Evolutionary conservation across 257 asterid genomes (phyloP), one percentile per base, ranked within the genome.

Genomic region (Orobanche coerulescens): DNA sequence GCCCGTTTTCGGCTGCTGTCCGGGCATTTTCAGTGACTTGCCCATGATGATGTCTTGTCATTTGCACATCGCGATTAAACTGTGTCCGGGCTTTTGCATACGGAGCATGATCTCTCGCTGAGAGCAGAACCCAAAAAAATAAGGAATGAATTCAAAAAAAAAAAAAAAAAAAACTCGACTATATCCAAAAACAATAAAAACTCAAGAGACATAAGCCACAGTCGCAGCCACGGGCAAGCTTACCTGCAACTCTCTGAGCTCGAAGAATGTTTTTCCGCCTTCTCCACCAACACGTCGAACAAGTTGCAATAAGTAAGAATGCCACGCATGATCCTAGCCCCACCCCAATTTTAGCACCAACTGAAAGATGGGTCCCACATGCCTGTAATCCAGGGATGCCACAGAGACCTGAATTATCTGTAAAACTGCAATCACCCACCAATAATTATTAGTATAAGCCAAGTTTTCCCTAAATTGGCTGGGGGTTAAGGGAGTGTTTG

Each of bases 21-120:
- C 92, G 81, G 13, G 90, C 71, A 56, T 81, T 64, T 47, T 93
- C 95, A 2, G n/a, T n/a, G n/a, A n/a, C n/a, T 82, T 84, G 76
- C 81, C 68, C n/a, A n/a, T n/a, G n/a, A 48, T 74, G 84, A 66
- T 84, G 86, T 67, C 81, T 78, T 10, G 80, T 39, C 96, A 89
- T 77, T 74, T 93, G 97, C 37, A 93, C 94, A 47, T 84, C 96
- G 0, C 92, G 91, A 33, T 80, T 71, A 64, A 82, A 78, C 1
- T 83, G 85, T 7, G 96, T 93, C 61, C 97, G 73, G 15, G 86
- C 81, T 64, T 86, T 93, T 4, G 99, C 99, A 42, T 89, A 93
- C 1, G 99, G 99, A 28, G 99, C 99, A 20, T n/a, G n/a, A n/a
- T 79, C 95, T 78, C 97, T 82, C 64, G 96, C 99, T 86, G 88